A percentile compares a stretch with the other conserved stretches of the same genome.
These are phyloP conservation scores for Lachancea quebecensis DNA, from an alignment of 805 yeast species.

Conservation along the genomic window DNA sequence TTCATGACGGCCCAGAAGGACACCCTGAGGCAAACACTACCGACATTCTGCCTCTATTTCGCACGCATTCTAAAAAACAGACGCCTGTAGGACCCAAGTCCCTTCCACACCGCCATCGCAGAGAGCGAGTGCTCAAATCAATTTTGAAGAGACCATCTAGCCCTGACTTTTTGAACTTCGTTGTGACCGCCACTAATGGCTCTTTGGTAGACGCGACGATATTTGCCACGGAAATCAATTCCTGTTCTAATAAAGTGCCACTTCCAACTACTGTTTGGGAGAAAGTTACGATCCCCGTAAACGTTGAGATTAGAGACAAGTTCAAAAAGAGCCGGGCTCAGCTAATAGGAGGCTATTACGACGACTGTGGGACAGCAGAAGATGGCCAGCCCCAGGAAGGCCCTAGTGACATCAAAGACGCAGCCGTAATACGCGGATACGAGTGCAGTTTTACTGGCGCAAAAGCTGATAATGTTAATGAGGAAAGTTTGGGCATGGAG, in stretches of 20 bases:
- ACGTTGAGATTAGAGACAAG: slow-evolving; percentile 21
- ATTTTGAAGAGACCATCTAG: slow-evolving; percentile 16
- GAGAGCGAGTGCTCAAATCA: slow-evolving; percentile 8
- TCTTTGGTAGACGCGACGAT: slow-evolving; percentile 28
- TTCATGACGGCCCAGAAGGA: slow-evolving; percentile 1
- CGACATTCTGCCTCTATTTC: slow-evolving; percentile 1
- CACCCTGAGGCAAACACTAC: background rate
- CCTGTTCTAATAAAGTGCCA: slow-evolving; percentile 18
- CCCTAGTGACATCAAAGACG: slow-evolving; percentile 12
- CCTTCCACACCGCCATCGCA: background rate
- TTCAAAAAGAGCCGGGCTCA: slow-evolving; percentile 17
- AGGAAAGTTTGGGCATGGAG: background rate
- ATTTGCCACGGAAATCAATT: slow-evolving; percentile 30
- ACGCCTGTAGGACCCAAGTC: background rate
- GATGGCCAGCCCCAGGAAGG: slow-evolving; percentile 1
- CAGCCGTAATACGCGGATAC: slow-evolving; percentile 28
- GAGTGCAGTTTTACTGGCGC: slow-evolving; percentile 11
- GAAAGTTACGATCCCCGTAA: slow-evolving; percentile 28
- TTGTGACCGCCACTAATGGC: slow-evolving; percentile 27
- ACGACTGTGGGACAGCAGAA: slow-evolving; percentile 3
- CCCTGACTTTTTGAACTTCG: slow-evolving; percentile 15
- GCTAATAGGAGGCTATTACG: slow-evolving; percentile 15
- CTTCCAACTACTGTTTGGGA: slow-evolving; percentile 20
- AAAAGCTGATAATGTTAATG: background rate
- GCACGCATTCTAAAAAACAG: background rate